Percentiles rank a stretch among this genome's conserved stretches.
These are phyloP conservation scores for Scleromitrula shiraiana DNA, from an alignment of 2,329 filamentous ascomycete genomes.

Conservation along the genomic window DNA sequence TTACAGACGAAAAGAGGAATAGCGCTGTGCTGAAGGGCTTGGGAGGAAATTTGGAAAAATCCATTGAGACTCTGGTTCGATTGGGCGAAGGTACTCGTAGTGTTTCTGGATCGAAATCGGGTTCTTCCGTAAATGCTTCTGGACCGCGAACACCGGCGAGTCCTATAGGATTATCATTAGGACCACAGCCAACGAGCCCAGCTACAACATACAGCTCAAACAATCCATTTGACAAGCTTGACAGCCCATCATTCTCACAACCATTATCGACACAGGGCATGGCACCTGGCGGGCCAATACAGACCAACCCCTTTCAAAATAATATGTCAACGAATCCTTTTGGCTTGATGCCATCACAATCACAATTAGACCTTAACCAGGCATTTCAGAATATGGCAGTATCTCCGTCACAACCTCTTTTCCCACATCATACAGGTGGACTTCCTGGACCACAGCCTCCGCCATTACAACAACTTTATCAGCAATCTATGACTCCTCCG, in stretches of 20 bases:
- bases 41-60: slow-evolving; percentile 75
- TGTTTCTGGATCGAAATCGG: slow-evolving; percentile 28
- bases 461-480: slow-evolving; percentile 30
- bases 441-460: slow-evolving; percentile 35
- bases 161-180: slow-evolving; percentile 25
- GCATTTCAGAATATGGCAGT: slow-evolving; percentile 72
- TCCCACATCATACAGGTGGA: slow-evolving; percentile 69
- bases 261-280: slow-evolving; percentile 55
- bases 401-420: slow-evolving; percentile 50
- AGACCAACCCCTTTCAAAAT: slow-evolving; percentile 25
- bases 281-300: slow-evolving; percentile 38
- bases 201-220: slow-evolving; percentile 34
- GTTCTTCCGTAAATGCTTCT: slow-evolving; percentile 39
- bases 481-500: slow-evolving; percentile 29
- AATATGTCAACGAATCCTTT: slow-evolving; percentile 58
- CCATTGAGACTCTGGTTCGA: slow-evolving; percentile 76
- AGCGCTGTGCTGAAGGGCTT: slow-evolving; percentile 72
- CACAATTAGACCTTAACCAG: slow-evolving; percentile 41
- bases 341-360: slow-evolving; percentile 37
- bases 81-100: slow-evolving; percentile 62
- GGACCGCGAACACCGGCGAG: slow-evolving; percentile 41
- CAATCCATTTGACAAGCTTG: slow-evolving; percentile 59
- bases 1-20: slow-evolving; percentile 75
- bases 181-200: slow-evolving; percentile 16
- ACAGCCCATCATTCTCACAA: slow-evolving; percentile 38